These are phyloP conservation scores for Teunomyces funiuensis DNA, from an alignment of 805 yeast species.

Conservation along the genomic window DNA sequence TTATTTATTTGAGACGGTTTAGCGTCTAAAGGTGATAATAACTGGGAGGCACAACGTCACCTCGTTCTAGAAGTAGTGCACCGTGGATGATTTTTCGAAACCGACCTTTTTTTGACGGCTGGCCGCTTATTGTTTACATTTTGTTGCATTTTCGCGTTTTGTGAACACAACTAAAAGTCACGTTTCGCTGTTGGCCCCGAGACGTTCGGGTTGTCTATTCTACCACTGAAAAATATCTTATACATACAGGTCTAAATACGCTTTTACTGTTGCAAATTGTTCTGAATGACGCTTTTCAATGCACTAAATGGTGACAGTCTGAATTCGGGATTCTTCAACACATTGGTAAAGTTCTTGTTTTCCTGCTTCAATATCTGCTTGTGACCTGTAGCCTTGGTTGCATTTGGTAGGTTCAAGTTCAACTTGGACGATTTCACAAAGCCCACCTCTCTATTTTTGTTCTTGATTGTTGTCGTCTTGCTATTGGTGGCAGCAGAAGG, in stretches of 20 bases:
- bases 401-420: constrained; percentile 50
- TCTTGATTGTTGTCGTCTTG: constrained; percentile 14
- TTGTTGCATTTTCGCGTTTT: neutral
- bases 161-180: constrained; percentile 1
- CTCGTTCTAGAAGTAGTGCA: neutral
- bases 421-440: constrained; percentile 23
- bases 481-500: constrained; percentile 10
- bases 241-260: neutral
- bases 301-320: constrained; percentile 64
- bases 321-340: constrained; percentile 55
- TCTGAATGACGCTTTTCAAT: constrained; percentile 53
- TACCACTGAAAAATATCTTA: neutral
- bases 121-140: neutral
- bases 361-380: constrained; percentile 58
- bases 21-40: neutral
- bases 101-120: neutral
- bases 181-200: constrained; percentile 2
- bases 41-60: neutral
- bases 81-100: neutral
- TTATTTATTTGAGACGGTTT: neutral
- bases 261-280: constrained; percentile 17
- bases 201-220: constrained; percentile 2
- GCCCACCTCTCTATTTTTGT: constrained; percentile 6
- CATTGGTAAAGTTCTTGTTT: constrained; percentile 54
- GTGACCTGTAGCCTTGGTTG: constrained; percentile 38